These are phyloP conservation scores for Oldenlandia corymbosa DNA, from an alignment of 257 asterid species.

Conservation along the genomic window DNA sequence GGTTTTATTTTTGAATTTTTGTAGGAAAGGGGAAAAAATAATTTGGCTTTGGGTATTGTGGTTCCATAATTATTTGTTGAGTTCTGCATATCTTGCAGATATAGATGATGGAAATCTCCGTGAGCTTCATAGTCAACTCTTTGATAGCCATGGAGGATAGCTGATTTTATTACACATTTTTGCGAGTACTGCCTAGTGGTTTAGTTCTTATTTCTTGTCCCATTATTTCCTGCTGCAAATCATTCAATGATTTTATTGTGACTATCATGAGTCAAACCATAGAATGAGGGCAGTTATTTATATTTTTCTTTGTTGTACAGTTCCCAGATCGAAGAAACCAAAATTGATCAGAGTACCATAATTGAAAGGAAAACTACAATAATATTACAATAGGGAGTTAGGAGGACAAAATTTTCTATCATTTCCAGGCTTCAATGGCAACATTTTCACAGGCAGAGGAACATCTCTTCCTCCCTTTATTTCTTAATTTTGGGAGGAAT, in stretches of 20 bases:
- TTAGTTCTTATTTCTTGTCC: too few relatives aligned
- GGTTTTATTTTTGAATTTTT: conserved; percentile 9
- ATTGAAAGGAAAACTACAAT: too few relatives aligned
- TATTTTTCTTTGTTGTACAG: too few relatives aligned
- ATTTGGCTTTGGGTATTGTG: conserved; percentile 9
- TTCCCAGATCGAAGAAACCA: too few relatives aligned
- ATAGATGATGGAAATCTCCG: not conserved
- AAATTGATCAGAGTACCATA: too few relatives aligned
- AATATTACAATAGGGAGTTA: too few relatives aligned
- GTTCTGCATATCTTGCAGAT: conserved; percentile 1
- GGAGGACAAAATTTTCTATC: not conserved
- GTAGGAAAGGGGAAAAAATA: conserved; percentile 19
- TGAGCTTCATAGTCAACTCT: not conserved
- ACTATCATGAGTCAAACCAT: too few relatives aligned
- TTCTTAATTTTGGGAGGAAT: not conserved
- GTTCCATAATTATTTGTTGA: conserved; percentile 8
- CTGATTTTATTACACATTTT: not conserved
- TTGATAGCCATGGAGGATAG: not conserved
- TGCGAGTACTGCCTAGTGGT: too few relatives aligned
- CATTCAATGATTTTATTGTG: too few relatives aligned
- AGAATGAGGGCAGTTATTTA: too few relatives aligned
- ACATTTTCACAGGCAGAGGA: not conserved
- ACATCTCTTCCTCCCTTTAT: not conserved
- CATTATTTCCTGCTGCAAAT: too few relatives aligned
- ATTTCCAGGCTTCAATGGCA: not conserved